Conservation (phyloP, 208 protist genomes). For the Balamuthia mandrillaris region DNA sequence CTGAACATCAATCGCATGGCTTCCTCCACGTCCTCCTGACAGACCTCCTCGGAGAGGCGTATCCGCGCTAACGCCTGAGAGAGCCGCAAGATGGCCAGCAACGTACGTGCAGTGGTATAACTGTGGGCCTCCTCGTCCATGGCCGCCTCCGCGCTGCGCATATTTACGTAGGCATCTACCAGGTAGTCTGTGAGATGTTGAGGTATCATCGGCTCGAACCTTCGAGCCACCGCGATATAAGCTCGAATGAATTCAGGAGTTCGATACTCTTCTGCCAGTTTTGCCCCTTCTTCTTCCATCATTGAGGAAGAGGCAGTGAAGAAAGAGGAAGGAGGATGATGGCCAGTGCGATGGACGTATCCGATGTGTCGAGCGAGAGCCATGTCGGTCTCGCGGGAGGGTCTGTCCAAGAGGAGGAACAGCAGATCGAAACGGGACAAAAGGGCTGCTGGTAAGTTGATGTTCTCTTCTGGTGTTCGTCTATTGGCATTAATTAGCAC, state of each 20-base stretch:
- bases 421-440: constrained; percentile 95
- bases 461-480: constrained; percentile 88
- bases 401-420: constrained; percentile 79
- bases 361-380: constrained; percentile 80
- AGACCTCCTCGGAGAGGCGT: constrained; percentile 54
- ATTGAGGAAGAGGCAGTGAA: background rate
- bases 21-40: constrained; percentile 72
- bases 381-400: constrained; percentile 79
- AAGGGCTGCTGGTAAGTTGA: constrained; percentile 95
- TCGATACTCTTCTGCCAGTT: background rate
- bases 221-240: constrained; percentile 51
- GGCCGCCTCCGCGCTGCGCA: constrained; percentile 65
- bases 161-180: constrained; percentile 65
- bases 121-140: background rate
- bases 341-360: constrained; percentile 61
- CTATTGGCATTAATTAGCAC: too few relatives aligned
- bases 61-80: constrained; percentile 66
- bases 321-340: constrained; percentile 24
- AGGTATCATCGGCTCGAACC: constrained; percentile 63
- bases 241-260: constrained; percentile 18
- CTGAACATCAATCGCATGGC: constrained; percentile 64
- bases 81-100: constrained; percentile 80
- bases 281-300: background rate
- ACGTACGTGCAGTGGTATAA: constrained; percentile 60
- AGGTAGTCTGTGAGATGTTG: constrained; percentile 66